Evolutionary conservation across 805 yeast species (phyloP).

Genomic region (Yarrowia alimentaria): DNA sequence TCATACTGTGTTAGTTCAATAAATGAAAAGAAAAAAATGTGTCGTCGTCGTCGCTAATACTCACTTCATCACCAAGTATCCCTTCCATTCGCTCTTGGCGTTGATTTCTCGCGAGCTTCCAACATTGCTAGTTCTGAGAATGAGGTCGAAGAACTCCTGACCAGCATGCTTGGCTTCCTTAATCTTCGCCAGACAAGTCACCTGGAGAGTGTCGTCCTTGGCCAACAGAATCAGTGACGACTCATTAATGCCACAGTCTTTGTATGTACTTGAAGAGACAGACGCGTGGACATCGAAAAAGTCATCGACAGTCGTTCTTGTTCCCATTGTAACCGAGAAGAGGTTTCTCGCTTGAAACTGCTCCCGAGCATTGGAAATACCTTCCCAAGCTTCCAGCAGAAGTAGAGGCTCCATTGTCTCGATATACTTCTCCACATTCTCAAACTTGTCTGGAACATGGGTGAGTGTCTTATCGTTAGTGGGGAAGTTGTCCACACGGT

Average conservation of each 20-base stretch:
- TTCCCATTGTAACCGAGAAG: conserved; percentile 68
- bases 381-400: conserved; percentile 91
- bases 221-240: conserved; percentile 68
- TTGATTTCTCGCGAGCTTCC: conserved; percentile 55
- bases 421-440: conserved; percentile 62
- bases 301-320: conserved; percentile 77
- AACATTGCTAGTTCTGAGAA: conserved; percentile 60
- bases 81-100: conserved; percentile 63
- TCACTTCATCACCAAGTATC: conserved; percentile 65
- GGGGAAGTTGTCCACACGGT: conserved; percentile 55
- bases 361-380: conserved; percentile 68
- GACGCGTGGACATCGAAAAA: conserved; percentile 86
- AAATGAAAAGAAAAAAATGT: not conserved
- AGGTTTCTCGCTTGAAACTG: conserved; percentile 55
- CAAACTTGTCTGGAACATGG: conserved; percentile 56
- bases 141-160: conserved; percentile 65
- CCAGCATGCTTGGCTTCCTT: conserved; percentile 65
- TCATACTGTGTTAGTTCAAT: conserved; percentile 48
- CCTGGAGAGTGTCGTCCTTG: conserved; percentile 29
- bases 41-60: conserved; percentile 23
- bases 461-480: conserved; percentile 42
- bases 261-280: conserved; percentile 51
- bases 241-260: conserved; percentile 61
- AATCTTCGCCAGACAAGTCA: conserved; percentile 75
- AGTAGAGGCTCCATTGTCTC: conserved; percentile 74